Percentiles rank a stretch among this genome's conserved stretches.
phyloP scores from a whole-genome alignment of 2,329 filamentous ascomycete genomes.

The Zymoseptoria brevis region DNA sequence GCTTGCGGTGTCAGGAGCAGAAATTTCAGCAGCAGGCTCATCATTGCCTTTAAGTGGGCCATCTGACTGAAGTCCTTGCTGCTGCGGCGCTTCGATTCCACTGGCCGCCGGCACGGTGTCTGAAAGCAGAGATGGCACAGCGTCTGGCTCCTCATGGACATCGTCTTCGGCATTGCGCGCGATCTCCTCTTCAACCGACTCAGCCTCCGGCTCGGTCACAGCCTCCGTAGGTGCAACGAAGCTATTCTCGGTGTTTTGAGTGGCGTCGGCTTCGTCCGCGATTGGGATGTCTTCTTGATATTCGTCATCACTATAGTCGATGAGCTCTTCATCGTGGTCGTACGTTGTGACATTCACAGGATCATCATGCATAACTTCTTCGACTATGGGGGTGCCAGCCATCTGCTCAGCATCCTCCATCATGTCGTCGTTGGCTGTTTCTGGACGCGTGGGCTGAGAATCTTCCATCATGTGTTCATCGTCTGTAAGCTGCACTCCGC shows the following conservation, averaged over 20 bases:
- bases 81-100: not conserved
- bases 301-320: constrained; percentile 31
- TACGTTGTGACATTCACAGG: constrained; percentile 4
- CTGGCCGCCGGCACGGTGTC: not conserved
- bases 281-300: constrained; percentile 5
- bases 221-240: constrained; percentile 3
- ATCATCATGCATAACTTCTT: constrained; percentile 28
- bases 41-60: not conserved
- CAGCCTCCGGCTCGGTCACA: constrained; percentile 6
- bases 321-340: constrained; percentile 29
- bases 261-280: constrained; percentile 1
- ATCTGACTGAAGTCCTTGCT: constrained; percentile 1
- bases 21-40: not conserved
- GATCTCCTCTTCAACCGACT: constrained; percentile 15
- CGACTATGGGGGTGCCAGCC: constrained; percentile 21
- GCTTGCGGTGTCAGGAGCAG: not conserved
- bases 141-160: not conserved
- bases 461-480: constrained; percentile 50
- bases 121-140: not conserved
- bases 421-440: constrained; percentile 27
- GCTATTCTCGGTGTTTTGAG: constrained; percentile 2
- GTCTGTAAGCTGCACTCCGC: constrained; percentile 30
- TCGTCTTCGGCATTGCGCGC: constrained; percentile 9
- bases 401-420: constrained; percentile 25
- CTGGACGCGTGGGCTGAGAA: constrained; percentile 33